Evolutionary conservation across 371 early-diverging fungal species (phyloP), one percentile per base, ranked within the genome.

Genomic region (Quaeritorhiza haematococci): DNA sequence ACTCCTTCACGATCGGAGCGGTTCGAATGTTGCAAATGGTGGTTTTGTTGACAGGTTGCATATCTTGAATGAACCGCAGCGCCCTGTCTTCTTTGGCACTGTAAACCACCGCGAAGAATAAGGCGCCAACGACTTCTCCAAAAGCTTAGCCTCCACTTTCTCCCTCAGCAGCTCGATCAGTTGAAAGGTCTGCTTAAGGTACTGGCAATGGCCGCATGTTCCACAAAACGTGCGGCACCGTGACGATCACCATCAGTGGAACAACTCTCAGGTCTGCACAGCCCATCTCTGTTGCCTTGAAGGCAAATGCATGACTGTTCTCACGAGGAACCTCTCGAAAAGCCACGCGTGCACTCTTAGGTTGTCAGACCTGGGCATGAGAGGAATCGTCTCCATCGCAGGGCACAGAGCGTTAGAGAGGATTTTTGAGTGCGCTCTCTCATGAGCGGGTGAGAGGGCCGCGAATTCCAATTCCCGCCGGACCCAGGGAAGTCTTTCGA

Each of bases 11-110:
- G 17, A 28, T 8, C 2, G 69, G 68, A 26, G 61, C 58, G 2
- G 29, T 32, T 15, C 50, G 56, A n/a, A 59, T 34, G 29, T 68
- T 56, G n/a, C 62, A 59, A 32, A 69, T 64, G 5, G 69, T 63
- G 26, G 59, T 59, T 1, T 26, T 6, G 44, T 67, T 69, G 3
- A 61, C 38, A 32, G 62, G 62, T 33, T 62, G 66, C 4, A 69
- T 33, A 46, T 67, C 63, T 35, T 68, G 64, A 41, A 69, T 64
- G 17, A 69, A 59, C 17, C 69, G 44, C 38, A 68, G 48, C 19
- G 35, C 21, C 19, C 57, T 38, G 66, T 61, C 45, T 61, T 59
- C 59, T 69, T 69, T 1, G 53, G 44, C 13, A 65, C 53, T 15
- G 52, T 38, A 38, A 69, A 62, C 53, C 62, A 69, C 2, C 49